Percentiles rank a stretch among this genome's conserved stretches.
Conservation (phyloP, 192 early-diverging fungal species). For the Backusella sp. region DNA sequence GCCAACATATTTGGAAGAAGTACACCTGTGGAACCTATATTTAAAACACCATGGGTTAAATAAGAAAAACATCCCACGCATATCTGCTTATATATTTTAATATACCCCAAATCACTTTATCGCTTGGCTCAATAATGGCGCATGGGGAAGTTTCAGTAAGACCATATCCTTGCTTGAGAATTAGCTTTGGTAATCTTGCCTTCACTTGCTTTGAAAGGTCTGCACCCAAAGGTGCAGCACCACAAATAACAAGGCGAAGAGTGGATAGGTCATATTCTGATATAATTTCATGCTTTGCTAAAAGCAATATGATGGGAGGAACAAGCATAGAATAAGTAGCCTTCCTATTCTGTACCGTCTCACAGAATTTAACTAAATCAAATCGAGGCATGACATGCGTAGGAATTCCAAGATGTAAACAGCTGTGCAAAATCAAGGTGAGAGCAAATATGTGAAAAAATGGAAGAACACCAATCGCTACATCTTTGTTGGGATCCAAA, state of each 20-base stretch:
- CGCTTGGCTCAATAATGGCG: slow-evolving; percentile 29
- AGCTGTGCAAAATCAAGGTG: slow-evolving; percentile 23
- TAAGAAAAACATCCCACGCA: slow-evolving; percentile 42
- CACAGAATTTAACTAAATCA: slow-evolving; percentile 54
- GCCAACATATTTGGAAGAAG: slow-evolving; percentile 72
- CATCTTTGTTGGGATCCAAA: background rate
- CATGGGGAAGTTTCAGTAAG: slow-evolving; percentile 70
- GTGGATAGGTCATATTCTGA: slow-evolving; percentile 62
- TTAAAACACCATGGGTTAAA: slow-evolving; percentile 14
- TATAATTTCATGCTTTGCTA: slow-evolving; percentile 64
- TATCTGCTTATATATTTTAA: slow-evolving; percentile 77
- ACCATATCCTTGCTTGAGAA: slow-evolving; percentile 67
- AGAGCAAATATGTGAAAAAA: slow-evolving; percentile 27
- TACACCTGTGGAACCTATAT: slow-evolving; percentile 61
- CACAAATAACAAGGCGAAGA: slow-evolving; percentile 50
- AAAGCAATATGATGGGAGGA: slow-evolving; percentile 63
- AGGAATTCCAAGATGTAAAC: slow-evolving; percentile 27
- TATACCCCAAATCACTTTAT: slow-evolving; percentile 35
- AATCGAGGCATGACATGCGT: slow-evolving; percentile 66
- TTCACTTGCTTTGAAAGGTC: slow-evolving; percentile 46
- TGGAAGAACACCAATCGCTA: slow-evolving; percentile 23
- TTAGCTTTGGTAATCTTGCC: slow-evolving; percentile 15
- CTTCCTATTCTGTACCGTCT: slow-evolving; percentile 71
- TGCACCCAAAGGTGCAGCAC: slow-evolving; percentile 66
- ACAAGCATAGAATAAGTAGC: slow-evolving; percentile 79